Evolutionary conservation across 2,329 filamentous ascomycete species (phyloP), one percentile per base, ranked within the genome.

Genomic region (Chalaropsis thielavioides): DNA sequence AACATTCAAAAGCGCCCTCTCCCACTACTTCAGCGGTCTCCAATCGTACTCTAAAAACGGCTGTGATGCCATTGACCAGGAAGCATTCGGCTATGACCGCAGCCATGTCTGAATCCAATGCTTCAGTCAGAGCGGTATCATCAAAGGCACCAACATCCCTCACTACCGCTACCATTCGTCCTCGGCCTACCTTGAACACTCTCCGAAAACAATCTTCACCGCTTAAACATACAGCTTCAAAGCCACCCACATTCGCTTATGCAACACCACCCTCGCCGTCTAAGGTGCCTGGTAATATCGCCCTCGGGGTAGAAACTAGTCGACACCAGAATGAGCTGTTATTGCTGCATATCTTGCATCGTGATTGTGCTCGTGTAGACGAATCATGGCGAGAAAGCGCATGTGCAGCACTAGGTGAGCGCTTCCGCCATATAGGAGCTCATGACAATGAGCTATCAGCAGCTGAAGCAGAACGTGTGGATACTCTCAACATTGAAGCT

Each of bases 151-250:
- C 35, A 51, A 59, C 65, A 44, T n/a, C 67, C 44, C 46, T 66
- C 41, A 59, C 71, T 59, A 43, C 68, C 64, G 68, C 70, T 19
- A 72, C 72, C 49, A 72, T 74, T 19, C 72, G 74, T n/a, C 73
- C 75, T 31, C 79, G 80, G 8, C 82, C 83, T 0, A 75, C 79
- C 59, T 87, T 87, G 73, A 81, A 78, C 60, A 86, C 81, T 0
- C 79, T 83, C 46, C 84, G 88, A 69, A 84, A 88, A 69, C 83
- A 87, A 74, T 87, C 82, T 74, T 85, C 83, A 35, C 85, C 86
- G 0, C 81, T 81, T 56, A 87, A 87, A 70, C 17, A 31, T n/a
- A n/a, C 13, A 24, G 79, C 81, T 0, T 82, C 85, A 0, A 88
- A 88, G 67, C 83, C 84, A 4, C 76, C 83, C n/a, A 81, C 81